phyloP scores from a whole-genome alignment of 208 protist species.

The Crithidia fasciculata region DNA sequence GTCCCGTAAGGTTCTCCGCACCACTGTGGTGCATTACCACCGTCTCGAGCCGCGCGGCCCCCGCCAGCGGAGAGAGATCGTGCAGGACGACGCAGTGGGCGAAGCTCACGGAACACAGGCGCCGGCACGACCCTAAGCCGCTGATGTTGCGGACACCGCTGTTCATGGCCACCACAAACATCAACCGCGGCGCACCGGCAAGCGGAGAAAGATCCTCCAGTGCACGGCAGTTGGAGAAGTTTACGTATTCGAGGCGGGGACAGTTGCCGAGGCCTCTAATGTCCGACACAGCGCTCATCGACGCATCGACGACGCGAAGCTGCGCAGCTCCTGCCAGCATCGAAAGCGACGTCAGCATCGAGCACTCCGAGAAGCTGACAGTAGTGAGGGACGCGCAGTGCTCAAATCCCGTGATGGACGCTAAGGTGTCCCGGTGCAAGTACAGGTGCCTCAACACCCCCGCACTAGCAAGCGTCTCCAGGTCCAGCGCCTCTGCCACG shows the following conservation, averaged over 20 bases:
- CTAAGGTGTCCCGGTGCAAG: neutral
- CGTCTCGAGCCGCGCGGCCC: neutral
- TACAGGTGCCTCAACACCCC: neutral
- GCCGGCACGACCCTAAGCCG: neutral
- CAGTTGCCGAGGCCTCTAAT: neutral
- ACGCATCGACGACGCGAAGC: neutral
- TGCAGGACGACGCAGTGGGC: neutral
- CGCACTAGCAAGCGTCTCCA: neutral
- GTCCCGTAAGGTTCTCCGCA: neutral
- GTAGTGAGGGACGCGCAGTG: neutral
- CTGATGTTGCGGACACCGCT: neutral
- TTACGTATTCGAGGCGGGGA: neutral
- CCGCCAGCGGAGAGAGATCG: neutral
- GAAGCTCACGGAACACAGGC: neutral
- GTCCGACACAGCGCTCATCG: neutral
- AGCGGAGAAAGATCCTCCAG: neutral
- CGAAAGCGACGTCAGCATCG: conserved; percentile 2
- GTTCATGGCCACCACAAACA: neutral
- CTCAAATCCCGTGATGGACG: neutral
- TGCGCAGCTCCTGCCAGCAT: neutral
- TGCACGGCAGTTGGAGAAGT: neutral
- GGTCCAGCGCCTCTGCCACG: neutral
- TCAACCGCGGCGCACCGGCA: neutral
- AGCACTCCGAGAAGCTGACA: neutral
- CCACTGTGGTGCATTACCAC: neutral